phyloP scores from a whole-genome alignment of 2,329 filamentous ascomycete genomes.

The Aspergillus cejpii region DNA sequence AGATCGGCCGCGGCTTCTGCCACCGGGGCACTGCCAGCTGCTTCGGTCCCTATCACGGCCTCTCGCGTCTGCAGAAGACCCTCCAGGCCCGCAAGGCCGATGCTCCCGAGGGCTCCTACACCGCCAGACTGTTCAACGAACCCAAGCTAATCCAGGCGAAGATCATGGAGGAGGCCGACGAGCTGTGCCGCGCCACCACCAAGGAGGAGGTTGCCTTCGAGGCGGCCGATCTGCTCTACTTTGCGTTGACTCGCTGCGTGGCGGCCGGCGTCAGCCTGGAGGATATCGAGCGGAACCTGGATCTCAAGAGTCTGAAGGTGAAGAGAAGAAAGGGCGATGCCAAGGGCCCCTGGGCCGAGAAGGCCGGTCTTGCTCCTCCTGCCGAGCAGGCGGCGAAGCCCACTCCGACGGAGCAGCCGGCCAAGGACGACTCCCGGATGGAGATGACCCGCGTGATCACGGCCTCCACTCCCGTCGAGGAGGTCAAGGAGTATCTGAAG shows the following conservation, averaged over 20 bases:
- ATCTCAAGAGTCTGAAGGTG: slow-evolving; percentile 91
- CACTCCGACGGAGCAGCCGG: slow-evolving; percentile 31
- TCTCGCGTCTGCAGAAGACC: slow-evolving; percentile 81
- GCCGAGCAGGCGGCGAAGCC: slow-evolving; percentile 25
- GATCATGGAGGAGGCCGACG: slow-evolving; percentile 97
- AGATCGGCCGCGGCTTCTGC: slow-evolving; percentile 86
- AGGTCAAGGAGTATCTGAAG: slow-evolving; percentile 69
- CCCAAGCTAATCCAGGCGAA: slow-evolving; percentile 84
- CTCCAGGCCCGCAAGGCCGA: slow-evolving; percentile 72
- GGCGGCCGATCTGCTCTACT: slow-evolving; percentile 92
- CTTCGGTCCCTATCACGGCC: slow-evolving; percentile 76
- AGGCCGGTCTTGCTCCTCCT: slow-evolving; percentile 62
- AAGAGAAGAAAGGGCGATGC: slow-evolving; percentile 90
- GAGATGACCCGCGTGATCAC: slow-evolving; percentile 75
- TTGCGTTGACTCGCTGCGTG: slow-evolving; percentile 84
- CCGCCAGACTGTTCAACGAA: slow-evolving; percentile 84
- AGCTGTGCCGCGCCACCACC: slow-evolving; percentile 78
- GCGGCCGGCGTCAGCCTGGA: slow-evolving; percentile 75
- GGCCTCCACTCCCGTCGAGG: slow-evolving; percentile 54
- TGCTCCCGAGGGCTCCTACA: slow-evolving; percentile 87
- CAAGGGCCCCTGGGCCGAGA: slow-evolving; percentile 85
- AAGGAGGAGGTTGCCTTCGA: slow-evolving; percentile 86
- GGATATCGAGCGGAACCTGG: slow-evolving; percentile 86
- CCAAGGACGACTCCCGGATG: slow-evolving; percentile 57
- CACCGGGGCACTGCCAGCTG: slow-evolving; percentile 88